phyloP scores from a whole-genome alignment of 768 basidiomycete genomes.

The Leccinum aurantiacum region DNA sequence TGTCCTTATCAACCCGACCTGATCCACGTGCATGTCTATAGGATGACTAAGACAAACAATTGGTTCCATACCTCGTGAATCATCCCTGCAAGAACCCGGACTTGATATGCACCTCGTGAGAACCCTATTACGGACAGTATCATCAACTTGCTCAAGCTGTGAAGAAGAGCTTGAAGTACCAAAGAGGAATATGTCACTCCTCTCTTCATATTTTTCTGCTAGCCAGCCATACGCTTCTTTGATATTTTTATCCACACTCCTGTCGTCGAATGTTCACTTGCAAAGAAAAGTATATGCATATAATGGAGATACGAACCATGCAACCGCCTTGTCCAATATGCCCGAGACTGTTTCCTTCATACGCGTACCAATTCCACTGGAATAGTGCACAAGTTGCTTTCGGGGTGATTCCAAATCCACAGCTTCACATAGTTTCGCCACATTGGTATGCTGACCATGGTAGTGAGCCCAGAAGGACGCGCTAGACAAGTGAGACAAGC shows the following conservation, averaged over 20 bases:
- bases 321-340: constrained; percentile 8
- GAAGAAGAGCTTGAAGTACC: background rate
- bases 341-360: constrained; percentile 9
- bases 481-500: background rate
- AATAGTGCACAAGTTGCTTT: constrained; percentile 32
- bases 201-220: background rate
- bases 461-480: background rate
- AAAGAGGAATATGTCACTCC: background rate
- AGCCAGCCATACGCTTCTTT: background rate
- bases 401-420: constrained; percentile 12
- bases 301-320: background rate
- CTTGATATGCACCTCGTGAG: background rate
- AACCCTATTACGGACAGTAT: background rate
- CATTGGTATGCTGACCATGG: background rate
- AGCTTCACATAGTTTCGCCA: background rate
- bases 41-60: background rate
- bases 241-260: background rate
- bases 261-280: background rate
- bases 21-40: background rate
- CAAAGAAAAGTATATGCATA: background rate
- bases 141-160: background rate
- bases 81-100: background rate
- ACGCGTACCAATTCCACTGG: constrained; percentile 36
- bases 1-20: background rate
- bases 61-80: background rate